A percentile compares a stretch with the other conserved stretches of the same genome.
These are phyloP conservation scores for Wakefieldia striispora DNA, from an alignment of 768 basidiomycete genomes.

Conservation along the genomic window DNA sequence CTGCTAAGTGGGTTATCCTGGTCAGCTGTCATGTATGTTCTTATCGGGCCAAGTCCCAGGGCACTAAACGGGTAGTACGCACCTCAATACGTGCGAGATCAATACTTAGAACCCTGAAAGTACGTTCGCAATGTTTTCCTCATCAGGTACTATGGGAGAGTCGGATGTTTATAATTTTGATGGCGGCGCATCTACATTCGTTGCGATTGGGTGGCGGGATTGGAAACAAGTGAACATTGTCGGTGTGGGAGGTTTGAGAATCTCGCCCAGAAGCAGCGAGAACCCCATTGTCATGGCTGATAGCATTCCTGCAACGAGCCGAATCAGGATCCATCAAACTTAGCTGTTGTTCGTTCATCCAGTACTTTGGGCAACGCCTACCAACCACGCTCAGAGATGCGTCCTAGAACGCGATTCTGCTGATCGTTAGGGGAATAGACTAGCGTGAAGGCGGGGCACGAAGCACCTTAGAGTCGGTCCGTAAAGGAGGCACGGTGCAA, in stretches of 20 bases:
- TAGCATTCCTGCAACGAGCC: no score
- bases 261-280: no score
- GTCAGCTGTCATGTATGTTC: slow-evolving; percentile 25
- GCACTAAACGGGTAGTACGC: slow-evolving; percentile 9
- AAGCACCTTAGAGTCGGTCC: no score
- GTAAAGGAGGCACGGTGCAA: no score
- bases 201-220: neutral
- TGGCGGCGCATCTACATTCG: neutral
- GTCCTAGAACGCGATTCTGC: no score
- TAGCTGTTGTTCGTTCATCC: no score
- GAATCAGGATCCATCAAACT: no score
- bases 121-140: slow-evolving; percentile 11
- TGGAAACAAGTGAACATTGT: slow-evolving; percentile 10
- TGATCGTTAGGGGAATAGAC: no score
- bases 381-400: neutral
- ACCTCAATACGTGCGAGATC: slow-evolving; percentile 12
- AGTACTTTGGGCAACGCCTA: neutral
- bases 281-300: no score
- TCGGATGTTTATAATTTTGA: slow-evolving; percentile 12
- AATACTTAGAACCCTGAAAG: slow-evolving; percentile 16
- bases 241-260: neutral
- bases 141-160: slow-evolving; percentile 14
- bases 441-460: no score
- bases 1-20: slow-evolving; percentile 22
- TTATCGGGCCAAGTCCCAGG: slow-evolving; percentile 15